Evolutionary conservation across 2,329 filamentous ascomycete genomes (phyloP), one percentile per base, ranked within the genome.

Genomic region (Hawksworthiomyces lignivorus): DNA sequence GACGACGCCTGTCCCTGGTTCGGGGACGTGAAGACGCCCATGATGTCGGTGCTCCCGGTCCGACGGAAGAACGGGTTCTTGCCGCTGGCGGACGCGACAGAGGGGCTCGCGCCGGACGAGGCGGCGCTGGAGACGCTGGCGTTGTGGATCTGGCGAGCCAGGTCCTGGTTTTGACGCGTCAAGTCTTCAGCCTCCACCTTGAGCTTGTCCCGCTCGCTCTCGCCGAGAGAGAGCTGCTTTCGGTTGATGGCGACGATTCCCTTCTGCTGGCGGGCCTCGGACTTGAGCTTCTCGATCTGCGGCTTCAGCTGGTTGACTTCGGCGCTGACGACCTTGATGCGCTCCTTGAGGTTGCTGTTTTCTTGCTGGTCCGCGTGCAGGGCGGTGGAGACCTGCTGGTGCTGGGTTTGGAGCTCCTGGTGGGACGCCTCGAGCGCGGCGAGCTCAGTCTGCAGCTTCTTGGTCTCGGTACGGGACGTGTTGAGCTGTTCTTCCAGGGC

Each of bases 211-310:
- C 86, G 78, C 60, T 97, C 90, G 36, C 77, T 77, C 62, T 98
- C 92, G 44, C 84, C 87, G 1, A 89, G 96, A 27, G 83, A 78
- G 46, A 97, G 70, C 64, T 98, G 92, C 68, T 98, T 98, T 72
- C 94, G 97, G 67, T 96, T 96, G 66, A 98, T 98, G 32, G 92
- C 89, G 22, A 94, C 90, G 50, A 97, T 72, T 15, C 92, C 92
- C 67, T 94, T 97, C 58, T 97, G 89, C 61, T 97, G 92, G 31
- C 92, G 81, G 20, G 88, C 88, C 53, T 96, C 88, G 11, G 84
- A 87, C 60, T 85, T 88, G 54, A 94, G 73, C 69, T 96, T 97
- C 60, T 98, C 92, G 39, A 98, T 79, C 51, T 90, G 82, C 24
- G 89, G 88, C 61, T 88, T 94, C 30, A 97, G 68, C 61, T 88